phyloP scores from a whole-genome alignment of 352 stramenopile species.

The Phytopythium helicoides region DNA sequence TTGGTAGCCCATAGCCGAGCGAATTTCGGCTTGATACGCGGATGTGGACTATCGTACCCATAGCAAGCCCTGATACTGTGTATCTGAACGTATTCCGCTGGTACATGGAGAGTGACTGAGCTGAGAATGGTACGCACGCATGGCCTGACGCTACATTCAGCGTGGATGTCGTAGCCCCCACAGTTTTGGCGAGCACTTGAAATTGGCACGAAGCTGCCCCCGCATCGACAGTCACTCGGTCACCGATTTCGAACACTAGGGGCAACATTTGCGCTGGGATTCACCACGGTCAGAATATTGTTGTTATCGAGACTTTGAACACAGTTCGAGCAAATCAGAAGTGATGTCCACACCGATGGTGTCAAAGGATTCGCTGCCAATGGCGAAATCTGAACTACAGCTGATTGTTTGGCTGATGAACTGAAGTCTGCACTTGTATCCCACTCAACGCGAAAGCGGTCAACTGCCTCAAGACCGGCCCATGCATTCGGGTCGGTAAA shows the following conservation, averaged over 20 bases:
- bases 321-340: constrained; percentile 47
- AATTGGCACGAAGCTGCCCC: constrained; percentile 51
- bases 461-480: constrained; percentile 72
- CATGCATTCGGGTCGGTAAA: constrained; percentile 70
- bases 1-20: constrained; percentile 83
- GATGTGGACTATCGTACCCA: constrained; percentile 89
- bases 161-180: constrained; percentile 16
- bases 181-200: constrained; percentile 19
- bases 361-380: constrained; percentile 21
- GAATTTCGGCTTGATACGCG: constrained; percentile 91
- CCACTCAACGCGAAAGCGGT: constrained; percentile 92
- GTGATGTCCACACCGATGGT: constrained; percentile 21
- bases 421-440: constrained; percentile 64
- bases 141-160: constrained; percentile 42
- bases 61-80: constrained; percentile 77
- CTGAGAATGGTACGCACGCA: constrained; percentile 41
- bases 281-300: constrained; percentile 24
- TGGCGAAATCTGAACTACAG: not conserved
- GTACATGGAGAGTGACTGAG: constrained; percentile 37
- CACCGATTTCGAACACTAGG: constrained; percentile 21
- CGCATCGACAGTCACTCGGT: constrained; percentile 54
- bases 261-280: constrained; percentile 19
- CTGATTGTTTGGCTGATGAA: too few relatives aligned
- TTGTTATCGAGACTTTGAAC: constrained; percentile 27
- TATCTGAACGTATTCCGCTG: constrained; percentile 66